A percentile compares a stretch with the other conserved stretches of the same genome.
These are phyloP conservation scores for Xylariaceae sp. DNA, from an alignment of 2,329 filamentous ascomycete species.

Conservation along the genomic window DNA sequence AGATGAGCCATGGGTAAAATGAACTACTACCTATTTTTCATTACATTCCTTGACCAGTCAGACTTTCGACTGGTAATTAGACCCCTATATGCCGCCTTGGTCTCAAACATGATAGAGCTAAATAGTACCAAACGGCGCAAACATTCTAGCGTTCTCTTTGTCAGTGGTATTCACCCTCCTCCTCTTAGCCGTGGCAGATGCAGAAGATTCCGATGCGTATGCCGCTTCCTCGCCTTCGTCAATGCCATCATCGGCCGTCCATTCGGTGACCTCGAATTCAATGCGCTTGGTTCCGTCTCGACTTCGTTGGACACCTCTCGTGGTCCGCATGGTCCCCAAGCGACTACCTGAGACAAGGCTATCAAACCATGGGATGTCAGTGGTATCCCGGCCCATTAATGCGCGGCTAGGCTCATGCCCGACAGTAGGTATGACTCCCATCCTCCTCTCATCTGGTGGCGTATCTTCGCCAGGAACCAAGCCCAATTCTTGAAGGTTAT, in stretches of 20 bases:
- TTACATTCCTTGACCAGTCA: not conserved
- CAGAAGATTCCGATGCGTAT: constrained; percentile 33
- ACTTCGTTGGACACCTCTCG: constrained; percentile 48
- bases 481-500: constrained; percentile 66
- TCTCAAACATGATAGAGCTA: constrained; percentile 1
- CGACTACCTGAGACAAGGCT: constrained; percentile 70
- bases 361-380: constrained; percentile 82
- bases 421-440: constrained; percentile 26
- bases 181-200: constrained; percentile 43
- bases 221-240: constrained; percentile 30
- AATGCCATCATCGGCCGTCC: constrained; percentile 43
- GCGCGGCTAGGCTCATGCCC: constrained; percentile 31
- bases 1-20: constrained; percentile 1
- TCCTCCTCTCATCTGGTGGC: constrained; percentile 19
- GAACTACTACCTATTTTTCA: not conserved
- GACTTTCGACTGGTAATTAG: not conserved
- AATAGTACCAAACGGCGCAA: not conserved
- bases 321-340: constrained; percentile 61
- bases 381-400: constrained; percentile 50
- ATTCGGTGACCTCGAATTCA: constrained; percentile 83
- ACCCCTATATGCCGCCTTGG: not conserved
- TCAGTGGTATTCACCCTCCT: constrained; percentile 43
- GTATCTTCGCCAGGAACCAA: constrained; percentile 52
- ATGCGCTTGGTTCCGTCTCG: constrained; percentile 60
- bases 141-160: constrained; percentile 11